These are phyloP conservation scores for Alnus rubra DNA, from an alignment of 306 rosid genomes.

Conservation along the genomic window DNA sequence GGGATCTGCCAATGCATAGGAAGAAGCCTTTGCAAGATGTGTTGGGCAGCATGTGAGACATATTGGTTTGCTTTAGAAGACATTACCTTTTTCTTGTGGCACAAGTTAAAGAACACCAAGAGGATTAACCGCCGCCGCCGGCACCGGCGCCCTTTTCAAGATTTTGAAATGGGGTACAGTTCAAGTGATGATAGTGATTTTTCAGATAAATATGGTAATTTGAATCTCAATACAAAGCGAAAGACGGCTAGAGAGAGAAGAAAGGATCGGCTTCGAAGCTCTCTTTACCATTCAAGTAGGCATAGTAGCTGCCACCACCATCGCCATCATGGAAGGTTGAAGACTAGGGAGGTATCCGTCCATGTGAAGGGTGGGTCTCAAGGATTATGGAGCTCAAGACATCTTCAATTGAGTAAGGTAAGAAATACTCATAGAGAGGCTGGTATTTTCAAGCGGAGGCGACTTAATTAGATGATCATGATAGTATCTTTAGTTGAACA, in stretches of 20 bases:
- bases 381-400: conserved; percentile 23
- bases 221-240: conserved; percentile 20
- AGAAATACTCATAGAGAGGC: conserved; percentile 3
- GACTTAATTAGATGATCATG: conserved; percentile 13
- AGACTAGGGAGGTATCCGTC: conserved; percentile 3
- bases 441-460: conserved; percentile 19
- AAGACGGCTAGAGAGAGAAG: conserved; percentile 23
- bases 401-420: conserved; percentile 8
- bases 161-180: conserved; percentile 42
- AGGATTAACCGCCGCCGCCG: conserved; percentile 38
- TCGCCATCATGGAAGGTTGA: conserved; percentile 19
- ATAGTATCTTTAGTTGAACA: too few species aligned
- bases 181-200: conserved; percentile 30
- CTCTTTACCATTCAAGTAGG: not conserved
- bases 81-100: conserved; percentile 44
- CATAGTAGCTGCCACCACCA: not conserved
- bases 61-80: conserved; percentile 44
- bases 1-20: conserved; percentile 58
- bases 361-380: conserved; percentile 17
- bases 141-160: conserved; percentile 26
- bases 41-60: conserved; percentile 49
- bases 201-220: conserved; percentile 1
- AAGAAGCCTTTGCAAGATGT: conserved; percentile 48
- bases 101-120: conserved; percentile 45
- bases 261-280: conserved; percentile 12